phyloP scores from a whole-genome alignment of 768 basidiomycete genomes.

The Tulasnella sp. region DNA sequence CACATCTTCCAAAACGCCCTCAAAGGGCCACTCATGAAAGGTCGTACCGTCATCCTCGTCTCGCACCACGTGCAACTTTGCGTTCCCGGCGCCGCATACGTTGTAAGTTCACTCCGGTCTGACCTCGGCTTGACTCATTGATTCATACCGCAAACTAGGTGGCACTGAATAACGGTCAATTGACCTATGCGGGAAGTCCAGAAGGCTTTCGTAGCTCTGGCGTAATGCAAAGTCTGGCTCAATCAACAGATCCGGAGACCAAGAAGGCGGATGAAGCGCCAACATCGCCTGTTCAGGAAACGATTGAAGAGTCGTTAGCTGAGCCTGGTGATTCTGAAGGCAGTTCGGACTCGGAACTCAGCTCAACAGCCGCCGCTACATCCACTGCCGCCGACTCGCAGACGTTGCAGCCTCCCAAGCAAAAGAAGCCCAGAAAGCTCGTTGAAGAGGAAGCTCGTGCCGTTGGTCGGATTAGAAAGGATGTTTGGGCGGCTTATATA shows the following conservation, averaged over 20 bases:
- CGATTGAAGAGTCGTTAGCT: neutral
- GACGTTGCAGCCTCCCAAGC: constrained; percentile 23
- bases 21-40: constrained; percentile 62
- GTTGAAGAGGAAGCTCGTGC: constrained; percentile 47
- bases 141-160: constrained; percentile 9
- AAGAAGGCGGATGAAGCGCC: constrained; percentile 24
- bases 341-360: neutral
- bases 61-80: constrained; percentile 93
- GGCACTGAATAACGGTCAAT: constrained; percentile 69
- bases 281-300: constrained; percentile 10
- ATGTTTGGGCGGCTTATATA: constrained; percentile 27
- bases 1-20: constrained; percentile 74
- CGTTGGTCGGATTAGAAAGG: constrained; percentile 24
- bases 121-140: constrained; percentile 19
- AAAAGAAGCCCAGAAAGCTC: constrained; percentile 64
- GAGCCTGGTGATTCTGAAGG: constrained; percentile 1
- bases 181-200: constrained; percentile 57
- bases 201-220: constrained; percentile 57
- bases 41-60: constrained; percentile 76
- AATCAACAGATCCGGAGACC: constrained; percentile 29
- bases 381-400: neutral
- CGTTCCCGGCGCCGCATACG: constrained; percentile 62
- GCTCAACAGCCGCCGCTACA: constrained; percentile 3
- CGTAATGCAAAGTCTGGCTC: constrained; percentile 53
- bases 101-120: constrained; percentile 37